A percentile compares a stretch with the other conserved stretches of the same genome.
phyloP scores from a whole-genome alignment of 2,329 filamentous ascomycete genomes.

The Apiospora kogelbergensis region DNA sequence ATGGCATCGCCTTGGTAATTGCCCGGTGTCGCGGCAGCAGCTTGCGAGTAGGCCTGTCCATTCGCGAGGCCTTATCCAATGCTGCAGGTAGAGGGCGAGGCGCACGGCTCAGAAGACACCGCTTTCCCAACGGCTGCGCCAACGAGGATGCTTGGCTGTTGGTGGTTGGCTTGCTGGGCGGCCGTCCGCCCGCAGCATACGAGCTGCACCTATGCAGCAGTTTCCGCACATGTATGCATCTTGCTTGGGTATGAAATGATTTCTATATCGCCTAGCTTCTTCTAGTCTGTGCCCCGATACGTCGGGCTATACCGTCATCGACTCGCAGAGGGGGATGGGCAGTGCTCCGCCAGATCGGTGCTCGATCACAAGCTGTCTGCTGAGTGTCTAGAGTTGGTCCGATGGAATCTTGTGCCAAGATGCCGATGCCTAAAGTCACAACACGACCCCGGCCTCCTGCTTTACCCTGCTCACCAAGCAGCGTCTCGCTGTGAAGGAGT shows the following conservation, averaged over 20 bases:
- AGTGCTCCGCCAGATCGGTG: neutral
- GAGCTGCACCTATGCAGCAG: neutral
- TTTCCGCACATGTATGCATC: neutral
- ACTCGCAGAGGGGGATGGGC: neutral
- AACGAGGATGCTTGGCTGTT: neutral
- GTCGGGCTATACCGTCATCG: too few species aligned
- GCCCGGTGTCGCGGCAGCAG: neutral
- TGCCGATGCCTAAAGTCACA: neutral
- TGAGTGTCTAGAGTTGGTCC: neutral
- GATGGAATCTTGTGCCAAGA: constrained; percentile 1
- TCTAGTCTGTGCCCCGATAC: too few species aligned
- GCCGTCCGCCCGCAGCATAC: neutral
- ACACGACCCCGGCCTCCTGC: neutral
- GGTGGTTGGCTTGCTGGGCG: too few species aligned
- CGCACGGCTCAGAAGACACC: neutral
- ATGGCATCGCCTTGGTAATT: neutral
- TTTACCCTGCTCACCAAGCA: neutral
- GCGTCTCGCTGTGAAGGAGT: neutral
- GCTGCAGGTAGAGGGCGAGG: neutral
- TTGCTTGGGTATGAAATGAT: neutral
- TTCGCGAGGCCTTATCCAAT: neutral
- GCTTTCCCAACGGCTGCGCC: neutral
- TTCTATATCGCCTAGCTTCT: too few species aligned
- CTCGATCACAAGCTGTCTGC: neutral
- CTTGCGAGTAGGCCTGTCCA: too few species aligned